phyloP scores from a whole-genome alignment of 2,329 filamentous ascomycete species.

The Trichoderma endophyticum region DNA sequence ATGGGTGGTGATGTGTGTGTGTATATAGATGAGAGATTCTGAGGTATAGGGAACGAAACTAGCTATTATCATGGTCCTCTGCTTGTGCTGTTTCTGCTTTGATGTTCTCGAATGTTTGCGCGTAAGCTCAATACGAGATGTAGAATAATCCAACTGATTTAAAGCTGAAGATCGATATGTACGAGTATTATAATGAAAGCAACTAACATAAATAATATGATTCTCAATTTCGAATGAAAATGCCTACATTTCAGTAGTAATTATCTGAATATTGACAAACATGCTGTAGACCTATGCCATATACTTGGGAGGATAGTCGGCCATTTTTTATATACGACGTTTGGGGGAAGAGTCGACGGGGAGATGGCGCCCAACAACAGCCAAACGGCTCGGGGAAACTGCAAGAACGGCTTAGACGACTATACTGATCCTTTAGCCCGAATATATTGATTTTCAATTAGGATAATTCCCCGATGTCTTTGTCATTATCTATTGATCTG shows the following conservation, averaged over 20 bases:
- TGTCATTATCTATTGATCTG: background rate
- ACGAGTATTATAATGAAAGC: too few species aligned
- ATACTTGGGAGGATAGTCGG: background rate
- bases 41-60: background rate
- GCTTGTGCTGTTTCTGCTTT: background rate
- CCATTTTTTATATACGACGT: background rate
- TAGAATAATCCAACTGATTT: too few species aligned
- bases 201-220: too few species aligned
- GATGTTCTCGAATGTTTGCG: background rate
- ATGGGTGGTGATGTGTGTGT: conserved; percentile 2
- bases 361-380: too few species aligned
- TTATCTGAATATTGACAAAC: too few species aligned
- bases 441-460: background rate
- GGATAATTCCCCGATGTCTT: background rate
- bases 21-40: conserved; percentile 6
- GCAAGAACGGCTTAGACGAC: background rate
- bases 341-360: background rate
- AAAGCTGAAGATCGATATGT: too few species aligned
- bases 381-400: background rate
- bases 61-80: background rate
- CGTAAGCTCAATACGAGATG: too few species aligned
- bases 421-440: background rate
- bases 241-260: too few species aligned
- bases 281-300: too few species aligned
- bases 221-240: too few species aligned